Conservation (phyloP, 805 yeast species). For the Ogataea dorogensis region DNA sequence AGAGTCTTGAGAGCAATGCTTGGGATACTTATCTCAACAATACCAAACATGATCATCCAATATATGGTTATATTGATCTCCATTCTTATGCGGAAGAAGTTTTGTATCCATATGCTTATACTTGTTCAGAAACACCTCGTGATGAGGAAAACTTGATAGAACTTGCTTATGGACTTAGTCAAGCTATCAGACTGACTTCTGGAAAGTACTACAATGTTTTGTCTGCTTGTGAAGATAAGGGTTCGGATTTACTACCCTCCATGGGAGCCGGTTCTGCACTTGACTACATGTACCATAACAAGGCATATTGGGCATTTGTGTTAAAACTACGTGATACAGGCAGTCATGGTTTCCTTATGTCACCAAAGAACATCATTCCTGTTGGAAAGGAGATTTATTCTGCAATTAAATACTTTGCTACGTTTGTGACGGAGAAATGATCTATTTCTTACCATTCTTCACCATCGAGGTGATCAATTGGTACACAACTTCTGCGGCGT, state of each 20-base stretch:
- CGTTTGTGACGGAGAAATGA: constrained; percentile 36
- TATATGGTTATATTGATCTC: constrained; percentile 76
- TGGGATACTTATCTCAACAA: constrained; percentile 47
- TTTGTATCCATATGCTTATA: constrained; percentile 77
- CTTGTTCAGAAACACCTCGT: constrained; percentile 70
- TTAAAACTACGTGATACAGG: constrained; percentile 81
- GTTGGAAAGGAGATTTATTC: constrained; percentile 75
- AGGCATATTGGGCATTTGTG: constrained; percentile 83
- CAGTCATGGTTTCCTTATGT: constrained; percentile 77
- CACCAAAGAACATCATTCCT: constrained; percentile 65
- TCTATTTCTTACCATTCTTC: constrained; percentile 38
- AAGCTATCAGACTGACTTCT: constrained; percentile 61
- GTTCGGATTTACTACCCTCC: constrained; percentile 69
- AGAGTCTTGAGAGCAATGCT: constrained; percentile 54
- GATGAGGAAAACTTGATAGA: constrained; percentile 81
- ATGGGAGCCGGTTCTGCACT: constrained; percentile 77
- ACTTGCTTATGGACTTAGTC: constrained; percentile 76
- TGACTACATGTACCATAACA: constrained; percentile 80
- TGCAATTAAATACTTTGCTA: constrained; percentile 65
- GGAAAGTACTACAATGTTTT: constrained; percentile 68
- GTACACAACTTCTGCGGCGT: constrained; percentile 69
- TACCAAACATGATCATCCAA: constrained; percentile 53
- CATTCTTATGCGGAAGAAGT: constrained; percentile 86
- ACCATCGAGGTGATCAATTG: constrained; percentile 77
- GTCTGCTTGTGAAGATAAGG: constrained; percentile 79